phyloP scores from a whole-genome alignment of 495 filamentous ascomycete species.

The Cercophora samala region DNA sequence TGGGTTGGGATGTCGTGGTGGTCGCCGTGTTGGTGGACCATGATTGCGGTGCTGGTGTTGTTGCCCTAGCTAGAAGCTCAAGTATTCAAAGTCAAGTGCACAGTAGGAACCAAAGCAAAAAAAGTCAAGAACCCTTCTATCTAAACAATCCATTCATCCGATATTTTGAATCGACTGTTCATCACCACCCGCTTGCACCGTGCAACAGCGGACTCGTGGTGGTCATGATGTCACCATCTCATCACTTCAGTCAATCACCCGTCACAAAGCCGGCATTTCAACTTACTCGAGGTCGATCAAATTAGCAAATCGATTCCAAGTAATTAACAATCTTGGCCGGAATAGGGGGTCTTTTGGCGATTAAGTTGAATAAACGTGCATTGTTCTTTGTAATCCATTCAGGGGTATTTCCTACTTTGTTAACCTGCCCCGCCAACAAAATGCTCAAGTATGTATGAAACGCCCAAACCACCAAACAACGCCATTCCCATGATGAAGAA shows the following conservation, averaged over 20 bases:
- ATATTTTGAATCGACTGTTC: not conserved
- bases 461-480: not conserved
- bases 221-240: not conserved
- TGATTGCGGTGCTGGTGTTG: constrained; percentile 12
- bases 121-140: not conserved
- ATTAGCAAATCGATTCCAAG: not conserved
- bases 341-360: no score
- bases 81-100: not conserved
- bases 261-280: not conserved
- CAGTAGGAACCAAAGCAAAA: not conserved
- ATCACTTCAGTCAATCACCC: not conserved
- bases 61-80: not conserved
- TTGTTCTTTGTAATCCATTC: constrained; percentile 14
- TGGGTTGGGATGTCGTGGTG: constrained; percentile 45
- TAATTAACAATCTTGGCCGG: no score
- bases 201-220: not conserved
- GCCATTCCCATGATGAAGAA: not conserved
- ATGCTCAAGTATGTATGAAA: no score
- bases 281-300: not conserved
- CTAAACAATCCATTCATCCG: not conserved
- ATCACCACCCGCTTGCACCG: not conserved
- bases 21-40: constrained; percentile 47
- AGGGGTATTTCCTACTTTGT: constrained; percentile 7
- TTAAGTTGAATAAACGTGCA: not conserved
- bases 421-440: not conserved